These are phyloP conservation scores for Lentinula aciculospora DNA, from an alignment of 768 basidiomycete genomes.

Conservation along the genomic window DNA sequence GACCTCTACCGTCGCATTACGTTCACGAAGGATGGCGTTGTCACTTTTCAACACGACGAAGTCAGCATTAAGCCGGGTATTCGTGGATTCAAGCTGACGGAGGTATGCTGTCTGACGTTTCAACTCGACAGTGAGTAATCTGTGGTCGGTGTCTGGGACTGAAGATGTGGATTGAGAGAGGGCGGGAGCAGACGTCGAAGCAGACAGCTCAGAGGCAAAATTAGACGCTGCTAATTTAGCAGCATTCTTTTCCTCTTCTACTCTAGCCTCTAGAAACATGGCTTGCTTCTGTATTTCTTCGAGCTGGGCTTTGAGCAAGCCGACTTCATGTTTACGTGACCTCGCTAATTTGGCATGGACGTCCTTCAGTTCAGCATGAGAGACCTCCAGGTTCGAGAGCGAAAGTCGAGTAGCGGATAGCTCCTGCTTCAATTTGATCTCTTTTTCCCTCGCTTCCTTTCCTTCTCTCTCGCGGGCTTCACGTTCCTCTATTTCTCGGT, in stretches of 20 bases:
- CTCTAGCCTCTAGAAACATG: neutral
- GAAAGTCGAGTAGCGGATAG: neutral
- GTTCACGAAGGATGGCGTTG: neutral
- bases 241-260: neutral
- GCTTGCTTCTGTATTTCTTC: neutral
- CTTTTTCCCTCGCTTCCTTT: neutral
- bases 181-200: neutral
- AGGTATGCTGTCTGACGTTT: conserved; percentile 2
- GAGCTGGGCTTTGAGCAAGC: neutral
- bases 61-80: neutral
- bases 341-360: neutral
- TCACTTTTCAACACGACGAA: neutral
- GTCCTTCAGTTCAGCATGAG: neutral
- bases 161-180: neutral
- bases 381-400: neutral
- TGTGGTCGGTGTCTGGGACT: neutral
- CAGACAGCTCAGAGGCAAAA: neutral
- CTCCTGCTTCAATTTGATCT: neutral
- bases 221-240: neutral
- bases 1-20: conserved; percentile 2
- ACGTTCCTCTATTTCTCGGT: conserved; percentile 1
- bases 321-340: neutral
- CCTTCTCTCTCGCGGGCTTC: neutral
- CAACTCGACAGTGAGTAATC: neutral
- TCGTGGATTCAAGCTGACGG: conserved; percentile 2